These are phyloP conservation scores for Evernia prunastri DNA, from an alignment of 495 filamentous ascomycete genomes.

Conservation along the genomic window DNA sequence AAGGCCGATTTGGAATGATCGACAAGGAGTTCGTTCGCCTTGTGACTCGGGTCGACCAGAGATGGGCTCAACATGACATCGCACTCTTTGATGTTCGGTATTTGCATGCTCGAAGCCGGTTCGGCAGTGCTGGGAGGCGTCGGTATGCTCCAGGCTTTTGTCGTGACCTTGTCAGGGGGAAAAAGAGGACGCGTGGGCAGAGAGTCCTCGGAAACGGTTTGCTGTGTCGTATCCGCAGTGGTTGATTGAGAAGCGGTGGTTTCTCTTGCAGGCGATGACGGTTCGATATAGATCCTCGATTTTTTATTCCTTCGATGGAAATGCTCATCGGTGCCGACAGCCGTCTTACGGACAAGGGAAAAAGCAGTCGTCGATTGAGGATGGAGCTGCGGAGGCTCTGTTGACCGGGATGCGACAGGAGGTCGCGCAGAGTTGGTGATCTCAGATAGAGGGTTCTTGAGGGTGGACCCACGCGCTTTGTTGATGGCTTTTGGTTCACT, in stretches of 20 bases:
- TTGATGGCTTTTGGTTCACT: not conserved
- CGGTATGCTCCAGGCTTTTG: not conserved
- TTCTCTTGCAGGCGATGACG: conserved; percentile 16
- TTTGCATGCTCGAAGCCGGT: not conserved
- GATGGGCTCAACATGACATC: conserved; percentile 12
- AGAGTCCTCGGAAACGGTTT: not conserved
- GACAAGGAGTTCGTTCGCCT: not conserved
- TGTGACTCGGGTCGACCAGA: not conserved
- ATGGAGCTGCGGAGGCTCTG: not conserved
- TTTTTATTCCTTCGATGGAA: not conserved
- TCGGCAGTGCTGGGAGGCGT: conserved; percentile 17
- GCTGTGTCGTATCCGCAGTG: conserved; percentile 10
- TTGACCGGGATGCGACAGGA: not conserved
- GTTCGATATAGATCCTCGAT: conserved; percentile 2
- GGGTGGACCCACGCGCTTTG: not conserved
- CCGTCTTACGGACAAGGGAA: conserved; percentile 18
- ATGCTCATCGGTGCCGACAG: not conserved
- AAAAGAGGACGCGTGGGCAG: not conserved
- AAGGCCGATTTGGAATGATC: not conserved
- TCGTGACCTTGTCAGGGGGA: not conserved
- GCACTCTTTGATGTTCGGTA: conserved; percentile 4
- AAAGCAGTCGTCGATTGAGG: not conserved
- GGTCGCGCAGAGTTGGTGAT: conserved; percentile 8
- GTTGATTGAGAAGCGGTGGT: conserved; percentile 20
- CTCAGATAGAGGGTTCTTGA: conserved; percentile 8